Evolutionary conservation across 2,329 filamentous ascomycete species (phyloP).

Genomic region (Trichoderma sp.): DNA sequence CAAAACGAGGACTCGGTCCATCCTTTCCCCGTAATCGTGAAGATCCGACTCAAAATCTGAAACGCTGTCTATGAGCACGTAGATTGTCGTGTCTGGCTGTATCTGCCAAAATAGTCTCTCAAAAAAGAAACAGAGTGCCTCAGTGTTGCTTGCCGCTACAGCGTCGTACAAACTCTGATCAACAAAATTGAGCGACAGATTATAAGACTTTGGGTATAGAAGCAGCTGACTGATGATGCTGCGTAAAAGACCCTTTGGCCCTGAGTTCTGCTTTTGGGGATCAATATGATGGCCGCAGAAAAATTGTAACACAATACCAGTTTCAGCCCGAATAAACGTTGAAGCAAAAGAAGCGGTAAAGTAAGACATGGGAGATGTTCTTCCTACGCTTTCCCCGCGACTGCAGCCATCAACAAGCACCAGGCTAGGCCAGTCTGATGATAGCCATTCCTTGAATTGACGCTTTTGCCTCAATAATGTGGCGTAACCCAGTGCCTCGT

Average conservation of each 20-base stretch:
- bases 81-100: background rate
- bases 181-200: slow-evolving; percentile 1
- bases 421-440: slow-evolving; percentile 1
- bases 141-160: slow-evolving; percentile 3
- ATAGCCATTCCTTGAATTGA: slow-evolving; percentile 16
- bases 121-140: slow-evolving; percentile 14
- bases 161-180: slow-evolving; percentile 18
- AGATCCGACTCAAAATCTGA: slow-evolving; percentile 13
- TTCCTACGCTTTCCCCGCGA: slow-evolving; percentile 9
- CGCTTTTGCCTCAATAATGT: background rate
- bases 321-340: slow-evolving; percentile 2
- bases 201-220: slow-evolving; percentile 15
- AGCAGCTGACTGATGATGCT: slow-evolving; percentile 14
- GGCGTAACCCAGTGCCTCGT: slow-evolving; percentile 17
- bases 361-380: slow-evolving; percentile 17
- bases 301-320: slow-evolving; percentile 15
- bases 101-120: slow-evolving; percentile 17
- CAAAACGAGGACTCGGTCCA: slow-evolving; percentile 5
- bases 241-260: background rate
- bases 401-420: slow-evolving; percentile 17
- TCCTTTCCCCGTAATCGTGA: slow-evolving; percentile 11
- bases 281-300: slow-evolving; percentile 11
- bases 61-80: slow-evolving; percentile 14
- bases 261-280: background rate
- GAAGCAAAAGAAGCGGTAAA: slow-evolving; percentile 19